A percentile compares a stretch with the other conserved stretches of the same genome.
phyloP scores from a whole-genome alignment of 1,139 yeast genomes.

The Ogataea hybrid region DNA sequence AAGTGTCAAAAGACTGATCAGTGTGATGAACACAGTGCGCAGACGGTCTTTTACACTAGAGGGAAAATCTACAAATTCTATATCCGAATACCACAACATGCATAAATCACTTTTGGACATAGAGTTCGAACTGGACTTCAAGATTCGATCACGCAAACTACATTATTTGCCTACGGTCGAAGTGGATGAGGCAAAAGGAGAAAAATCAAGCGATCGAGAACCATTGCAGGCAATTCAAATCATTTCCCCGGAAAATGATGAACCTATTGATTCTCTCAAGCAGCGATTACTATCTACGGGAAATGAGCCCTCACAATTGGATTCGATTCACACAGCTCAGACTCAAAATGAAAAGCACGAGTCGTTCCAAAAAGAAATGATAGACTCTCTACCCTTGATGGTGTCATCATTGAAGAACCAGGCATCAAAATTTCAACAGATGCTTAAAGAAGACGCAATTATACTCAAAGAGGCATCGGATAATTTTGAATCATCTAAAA shows the following conservation, averaged over 20 bases:
- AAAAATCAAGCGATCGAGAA: background rate
- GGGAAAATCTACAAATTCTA: too few relatives aligned
- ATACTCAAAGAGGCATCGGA: slow-evolving; percentile 32
- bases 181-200: too few relatives aligned
- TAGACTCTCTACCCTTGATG: slow-evolving; percentile 31
- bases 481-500: slow-evolving; percentile 30
- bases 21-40: slow-evolving; percentile 12
- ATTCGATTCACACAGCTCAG: slow-evolving; percentile 22
- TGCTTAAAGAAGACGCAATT: slow-evolving; percentile 30
- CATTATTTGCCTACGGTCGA: too few relatives aligned
- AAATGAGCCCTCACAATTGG: slow-evolving; percentile 23
- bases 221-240: background rate
- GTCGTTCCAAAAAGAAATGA: slow-evolving; percentile 30
- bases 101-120: slow-evolving; percentile 17
- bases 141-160: slow-evolving; percentile 7
- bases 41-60: slow-evolving; percentile 2
- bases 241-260: slow-evolving; percentile 14
- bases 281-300: slow-evolving; percentile 25
- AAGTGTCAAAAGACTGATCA: slow-evolving; percentile 7
- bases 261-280: slow-evolving; percentile 26
- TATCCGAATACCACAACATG: slow-evolving; percentile 8
- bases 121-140: slow-evolving; percentile 19
- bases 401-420: slow-evolving; percentile 30
- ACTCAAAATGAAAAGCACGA: slow-evolving; percentile 30
- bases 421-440: slow-evolving; percentile 31